Evolutionary conservation across 1,139 yeast species (phyloP).

Genomic region (Candida mesenterica): DNA sequence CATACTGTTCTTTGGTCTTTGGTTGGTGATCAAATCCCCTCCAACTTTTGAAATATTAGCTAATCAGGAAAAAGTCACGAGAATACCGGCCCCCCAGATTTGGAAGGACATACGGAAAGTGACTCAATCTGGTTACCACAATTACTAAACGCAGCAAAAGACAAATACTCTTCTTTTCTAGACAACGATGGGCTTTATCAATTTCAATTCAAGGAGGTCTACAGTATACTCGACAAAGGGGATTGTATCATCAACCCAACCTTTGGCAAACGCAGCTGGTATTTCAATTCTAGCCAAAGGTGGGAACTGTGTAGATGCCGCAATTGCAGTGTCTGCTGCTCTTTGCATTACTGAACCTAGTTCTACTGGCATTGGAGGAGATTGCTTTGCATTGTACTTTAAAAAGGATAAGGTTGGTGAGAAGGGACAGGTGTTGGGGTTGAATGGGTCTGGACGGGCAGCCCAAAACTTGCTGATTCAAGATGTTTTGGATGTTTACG

Average conservation of each 20-base stretch:
- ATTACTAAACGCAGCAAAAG: too few relatives aligned
- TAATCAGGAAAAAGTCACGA: too few relatives aligned
- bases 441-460: slow-evolving; percentile 78
- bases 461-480: slow-evolving; percentile 54
- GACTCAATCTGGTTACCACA: neutral
- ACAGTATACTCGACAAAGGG: slow-evolving; percentile 77
- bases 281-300: slow-evolving; percentile 62
- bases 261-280: slow-evolving; percentile 77
- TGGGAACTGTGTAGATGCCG: slow-evolving; percentile 81
- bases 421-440: slow-evolving; percentile 49
- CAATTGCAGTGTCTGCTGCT: slow-evolving; percentile 77
- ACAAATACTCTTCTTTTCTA: too few relatives aligned
- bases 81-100: too few relatives aligned
- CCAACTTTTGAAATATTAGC: too few relatives aligned
- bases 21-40: neutral
- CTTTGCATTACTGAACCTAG: slow-evolving; percentile 71
- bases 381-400: slow-evolving; percentile 68
- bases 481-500: slow-evolving; percentile 43
- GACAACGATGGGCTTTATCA: slow-evolving; percentile 14
- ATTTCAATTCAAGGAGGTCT: slow-evolving; percentile 63
- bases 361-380: slow-evolving; percentile 84
- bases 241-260: slow-evolving; percentile 73
- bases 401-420: slow-evolving; percentile 37
- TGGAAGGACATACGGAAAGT: neutral
- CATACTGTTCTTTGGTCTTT: slow-evolving; percentile 43